Percentiles rank a stretch among this genome's conserved stretches.
These are phyloP conservation scores for Myxozyma geophila DNA, from an alignment of 805 yeast species.

Conservation along the genomic window DNA sequence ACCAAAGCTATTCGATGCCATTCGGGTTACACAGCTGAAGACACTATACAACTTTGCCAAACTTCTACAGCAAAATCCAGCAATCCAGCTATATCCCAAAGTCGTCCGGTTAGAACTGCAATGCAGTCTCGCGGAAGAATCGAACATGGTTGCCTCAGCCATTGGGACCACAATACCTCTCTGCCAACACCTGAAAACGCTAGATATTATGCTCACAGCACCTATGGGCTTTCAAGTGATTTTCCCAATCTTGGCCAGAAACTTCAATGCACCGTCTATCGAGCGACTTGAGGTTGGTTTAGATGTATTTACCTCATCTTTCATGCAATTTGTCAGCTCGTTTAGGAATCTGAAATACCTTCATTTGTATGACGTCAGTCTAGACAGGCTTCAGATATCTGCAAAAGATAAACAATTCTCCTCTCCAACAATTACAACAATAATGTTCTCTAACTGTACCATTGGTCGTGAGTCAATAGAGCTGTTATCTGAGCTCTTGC, in stretches of 20 bases:
- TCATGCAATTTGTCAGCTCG: slow-evolving; percentile 22
- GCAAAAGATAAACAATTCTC: slow-evolving; percentile 11
- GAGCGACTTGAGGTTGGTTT: slow-evolving; percentile 14
- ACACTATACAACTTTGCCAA: slow-evolving; percentile 17
- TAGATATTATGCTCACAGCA: slow-evolving; percentile 21
- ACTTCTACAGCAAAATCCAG: slow-evolving; percentile 20
- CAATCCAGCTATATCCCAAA: slow-evolving; percentile 4
- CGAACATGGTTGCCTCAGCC: slow-evolving; percentile 35
- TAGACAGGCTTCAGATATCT: slow-evolving; percentile 11
- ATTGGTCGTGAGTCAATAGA: slow-evolving; percentile 12
- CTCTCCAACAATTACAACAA: slow-evolving; percentile 6
- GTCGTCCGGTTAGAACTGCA: slow-evolving; percentile 21
- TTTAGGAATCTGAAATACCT: slow-evolving; percentile 19
- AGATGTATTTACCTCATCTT: slow-evolving; percentile 25
- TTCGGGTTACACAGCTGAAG: slow-evolving; percentile 20
- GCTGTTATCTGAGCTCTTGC: slow-evolving; percentile 12
- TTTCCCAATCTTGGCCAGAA: slow-evolving; percentile 19
- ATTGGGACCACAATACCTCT: slow-evolving; percentile 19
- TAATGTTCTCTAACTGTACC: slow-evolving; percentile 18
- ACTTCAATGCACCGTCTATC: slow-evolving; percentile 23
- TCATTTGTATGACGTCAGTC: slow-evolving; percentile 16
- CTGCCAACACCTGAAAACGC: slow-evolving; percentile 13
- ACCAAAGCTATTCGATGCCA: slow-evolving; percentile 25
- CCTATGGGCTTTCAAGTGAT: slow-evolving; percentile 35
- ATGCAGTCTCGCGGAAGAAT: slow-evolving; percentile 33